Evolutionary conservation across 2,329 filamentous ascomycete species (phyloP), one percentile per base, ranked within the genome.

Genomic region (Mycocentrospora acerina): DNA sequence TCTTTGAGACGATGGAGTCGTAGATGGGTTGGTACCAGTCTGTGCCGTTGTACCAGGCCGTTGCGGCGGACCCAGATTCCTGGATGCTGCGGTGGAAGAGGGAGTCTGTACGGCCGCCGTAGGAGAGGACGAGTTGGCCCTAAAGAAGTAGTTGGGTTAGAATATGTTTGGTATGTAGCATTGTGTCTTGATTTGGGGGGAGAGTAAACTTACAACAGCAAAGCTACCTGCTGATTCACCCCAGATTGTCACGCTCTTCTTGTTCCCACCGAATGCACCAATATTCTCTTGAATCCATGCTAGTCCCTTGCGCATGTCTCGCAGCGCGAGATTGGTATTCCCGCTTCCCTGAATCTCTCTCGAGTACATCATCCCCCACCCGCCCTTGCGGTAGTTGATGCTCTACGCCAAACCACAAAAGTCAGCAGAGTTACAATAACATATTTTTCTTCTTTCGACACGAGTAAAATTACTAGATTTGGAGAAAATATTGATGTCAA

Each of bases 281-380:
- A 74, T 73, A 32, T 70, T 70, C 37, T 69, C 67, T 4, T 60
- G 61, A 2, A 75, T 57, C 71, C 71, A 75, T 10, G 71, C 71
- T 24, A 76, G 51, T 0, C 66, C 72, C 34, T 73, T 60, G 13
- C 72, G 62, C 60, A 75, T 73, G 48, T 76, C 73, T 29, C 61
- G 48, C 10, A 65, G 35, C 1, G 55, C 51, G 2, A 59, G 38
- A 34, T 66, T 66, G 1, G 60, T 53, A 19, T 65, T 60, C 4
- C 80, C 82, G 35, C 75, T 75, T 24, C 73, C 73, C 11, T 73
- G 19, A 6, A 66, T 50, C 27, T 66, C 62, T 15, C 53, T 45
- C 2, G 75, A 81, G 8, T 79, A 76, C 18, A 88, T 64, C 64
- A 91, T 89, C 0, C 87, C 87, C 55, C 88, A 75, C 4, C 80